These are phyloP conservation scores for Posidonia oceanica DNA, from an alignment of 116 monocot genomes.

Conservation along the genomic window DNA sequence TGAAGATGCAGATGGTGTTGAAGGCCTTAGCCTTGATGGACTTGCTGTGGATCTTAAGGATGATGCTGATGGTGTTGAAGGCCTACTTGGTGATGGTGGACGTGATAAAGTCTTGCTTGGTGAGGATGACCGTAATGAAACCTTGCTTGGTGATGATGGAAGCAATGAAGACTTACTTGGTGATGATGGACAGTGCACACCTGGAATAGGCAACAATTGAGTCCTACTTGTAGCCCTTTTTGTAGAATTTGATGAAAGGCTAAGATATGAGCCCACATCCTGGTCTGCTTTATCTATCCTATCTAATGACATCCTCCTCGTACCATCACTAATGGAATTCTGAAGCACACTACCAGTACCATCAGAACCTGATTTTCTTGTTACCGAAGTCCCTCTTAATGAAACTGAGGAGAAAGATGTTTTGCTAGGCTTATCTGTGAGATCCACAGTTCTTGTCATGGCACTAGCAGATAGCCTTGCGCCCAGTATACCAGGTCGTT, in stretches of 20 bases:
- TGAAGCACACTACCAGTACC: conserved; percentile 12
- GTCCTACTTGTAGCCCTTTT: conserved; percentile 27
- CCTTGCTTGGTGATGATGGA: conserved; percentile 30
- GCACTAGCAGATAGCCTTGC: conserved; percentile 30
- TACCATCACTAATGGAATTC: conserved; percentile 20
- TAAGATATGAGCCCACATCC: neutral
- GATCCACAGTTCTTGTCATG: conserved; percentile 61
- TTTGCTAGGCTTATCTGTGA: conserved; percentile 21
- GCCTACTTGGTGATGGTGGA: conserved; percentile 30
- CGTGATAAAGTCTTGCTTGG: conserved; percentile 17
- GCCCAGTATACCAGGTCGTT: conserved; percentile 36
- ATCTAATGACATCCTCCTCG: conserved; percentile 18
- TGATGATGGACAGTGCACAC: conserved; percentile 23
- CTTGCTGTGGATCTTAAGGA: conserved; percentile 21
- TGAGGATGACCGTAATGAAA: conserved; percentile 22
- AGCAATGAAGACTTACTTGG: conserved; percentile 19
- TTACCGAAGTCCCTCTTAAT: conserved; percentile 37
- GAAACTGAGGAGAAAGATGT: conserved; percentile 19
- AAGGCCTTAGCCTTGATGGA: conserved; percentile 17
- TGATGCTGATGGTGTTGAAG: conserved; percentile 6
- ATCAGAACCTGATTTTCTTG: conserved; percentile 9
- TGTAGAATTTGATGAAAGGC: conserved; percentile 10
- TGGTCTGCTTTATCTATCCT: conserved; percentile 12
- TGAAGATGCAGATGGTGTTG: conserved; percentile 14
- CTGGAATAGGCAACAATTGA: conserved; percentile 16